A percentile compares a stretch with the other conserved stretches of the same genome.
Evolutionary conservation across 2,329 filamentous ascomycete species (phyloP).

Genomic region (Diaporthe citrichinensis): DNA sequence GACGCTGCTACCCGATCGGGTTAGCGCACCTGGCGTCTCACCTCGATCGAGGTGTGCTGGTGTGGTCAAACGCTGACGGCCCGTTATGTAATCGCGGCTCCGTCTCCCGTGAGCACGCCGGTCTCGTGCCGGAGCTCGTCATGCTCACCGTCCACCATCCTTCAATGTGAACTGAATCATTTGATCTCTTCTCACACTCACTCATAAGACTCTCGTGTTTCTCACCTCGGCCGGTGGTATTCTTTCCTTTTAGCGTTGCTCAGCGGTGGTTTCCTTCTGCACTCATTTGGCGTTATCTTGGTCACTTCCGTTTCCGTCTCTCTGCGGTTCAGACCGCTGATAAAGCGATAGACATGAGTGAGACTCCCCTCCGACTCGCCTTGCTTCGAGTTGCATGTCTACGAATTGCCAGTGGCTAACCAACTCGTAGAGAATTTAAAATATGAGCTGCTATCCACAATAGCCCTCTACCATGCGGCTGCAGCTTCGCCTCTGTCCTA

Average conservation of each 20-base stretch:
- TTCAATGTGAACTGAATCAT: not conserved
- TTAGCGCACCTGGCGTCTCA: not conserved
- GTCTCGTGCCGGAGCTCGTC: slow-evolving; percentile 22
- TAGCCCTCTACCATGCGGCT: slow-evolving; percentile 29
- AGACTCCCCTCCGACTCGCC: not conserved
- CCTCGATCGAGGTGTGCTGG: not conserved
- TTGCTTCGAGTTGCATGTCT: not conserved
- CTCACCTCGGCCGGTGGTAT: not conserved
- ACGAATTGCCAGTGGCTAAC: not conserved
- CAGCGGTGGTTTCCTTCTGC: not conserved
- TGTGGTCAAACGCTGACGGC: not conserved
- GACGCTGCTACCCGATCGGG: slow-evolving; percentile 8
- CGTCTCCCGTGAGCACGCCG: slow-evolving; percentile 28
- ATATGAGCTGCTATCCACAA: slow-evolving; percentile 17
- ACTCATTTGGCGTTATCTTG: slow-evolving; percentile 6
- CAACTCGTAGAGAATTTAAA: slow-evolving; percentile 1
- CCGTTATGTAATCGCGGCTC: slow-evolving; percentile 25
- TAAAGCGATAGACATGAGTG: slow-evolving; percentile 36
- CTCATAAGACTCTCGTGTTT: not conserved
- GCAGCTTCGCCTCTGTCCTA: slow-evolving; percentile 29
- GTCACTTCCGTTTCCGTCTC: not conserved
- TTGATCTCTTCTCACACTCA: not conserved
- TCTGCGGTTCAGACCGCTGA: slow-evolving; percentile 1
- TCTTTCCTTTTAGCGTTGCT: not conserved
- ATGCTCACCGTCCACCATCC: not conserved